phyloP scores from a whole-genome alignment of 305 asterid species.

The Galium porrigens region DNA sequence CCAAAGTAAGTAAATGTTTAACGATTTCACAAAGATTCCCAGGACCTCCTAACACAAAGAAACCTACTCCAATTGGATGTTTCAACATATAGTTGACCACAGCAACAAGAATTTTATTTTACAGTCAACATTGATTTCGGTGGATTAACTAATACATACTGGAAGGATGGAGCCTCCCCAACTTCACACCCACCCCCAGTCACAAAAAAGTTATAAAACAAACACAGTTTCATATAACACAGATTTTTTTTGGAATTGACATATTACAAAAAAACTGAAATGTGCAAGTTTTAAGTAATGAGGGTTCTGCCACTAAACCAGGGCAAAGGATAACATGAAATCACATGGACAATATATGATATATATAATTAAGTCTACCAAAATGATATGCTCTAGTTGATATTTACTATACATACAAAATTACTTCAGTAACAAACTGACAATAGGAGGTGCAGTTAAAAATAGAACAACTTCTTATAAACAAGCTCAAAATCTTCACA shows the following conservation, averaged over 20 bases:
- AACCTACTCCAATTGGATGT: neutral
- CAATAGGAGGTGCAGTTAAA: neutral
- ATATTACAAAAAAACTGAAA: neutral
- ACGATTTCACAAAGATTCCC: neutral
- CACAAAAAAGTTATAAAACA: neutral
- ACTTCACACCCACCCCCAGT: neutral
- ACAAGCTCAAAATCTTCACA: constrained; percentile 1
- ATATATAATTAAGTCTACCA: neutral
- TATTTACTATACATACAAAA: neutral
- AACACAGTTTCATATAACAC: neutral
- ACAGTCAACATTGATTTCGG: neutral
- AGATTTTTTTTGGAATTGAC: neutral
- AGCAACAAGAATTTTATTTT: neutral
- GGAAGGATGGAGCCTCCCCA: neutral
- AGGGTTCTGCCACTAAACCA: neutral
- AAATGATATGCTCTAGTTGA: neutral
- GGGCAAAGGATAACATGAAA: neutral
- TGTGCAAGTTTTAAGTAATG: neutral
- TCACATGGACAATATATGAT: neutral
- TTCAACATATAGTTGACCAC: neutral
- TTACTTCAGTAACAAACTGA: neutral
- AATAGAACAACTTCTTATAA: neutral
- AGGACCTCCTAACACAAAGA: neutral
- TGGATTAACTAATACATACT: neutral
- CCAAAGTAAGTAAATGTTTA: neutral